phyloP scores from a whole-genome alignment of 2,329 filamentous ascomycete genomes.

The Metarhizium album region DNA sequence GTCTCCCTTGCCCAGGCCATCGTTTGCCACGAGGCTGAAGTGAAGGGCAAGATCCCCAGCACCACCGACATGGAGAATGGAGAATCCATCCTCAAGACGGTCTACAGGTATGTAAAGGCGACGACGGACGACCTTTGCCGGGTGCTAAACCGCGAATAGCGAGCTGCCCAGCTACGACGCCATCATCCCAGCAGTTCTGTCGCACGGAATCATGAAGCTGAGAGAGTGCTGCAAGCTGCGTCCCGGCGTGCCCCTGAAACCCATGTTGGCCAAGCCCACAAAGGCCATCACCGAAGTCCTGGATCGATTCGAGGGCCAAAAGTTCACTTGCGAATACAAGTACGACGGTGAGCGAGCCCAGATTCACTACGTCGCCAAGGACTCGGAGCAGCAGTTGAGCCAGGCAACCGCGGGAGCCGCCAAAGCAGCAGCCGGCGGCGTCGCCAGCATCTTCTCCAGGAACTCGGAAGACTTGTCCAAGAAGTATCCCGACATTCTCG shows the following conservation, averaged over 20 bases:
- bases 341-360: constrained; percentile 98
- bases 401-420: constrained; percentile 48
- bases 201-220: constrained; percentile 76
- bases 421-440: constrained; percentile 58
- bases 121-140: not conserved
- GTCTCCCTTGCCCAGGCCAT: constrained; percentile 84
- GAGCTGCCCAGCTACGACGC: constrained; percentile 92
- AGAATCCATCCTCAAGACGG: constrained; percentile 76
- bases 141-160: constrained; percentile 32
- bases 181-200: constrained; percentile 80
- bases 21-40: constrained; percentile 69
- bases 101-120: constrained; percentile 58
- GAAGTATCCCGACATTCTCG: constrained; percentile 93
- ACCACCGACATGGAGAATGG: constrained; percentile 72
- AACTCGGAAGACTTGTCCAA: constrained; percentile 96
- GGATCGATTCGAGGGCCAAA: constrained; percentile 89
- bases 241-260: constrained; percentile 89
- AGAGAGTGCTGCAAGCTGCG: constrained; percentile 80
- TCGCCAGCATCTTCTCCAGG: constrained; percentile 89
- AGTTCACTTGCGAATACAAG: constrained; percentile 98
- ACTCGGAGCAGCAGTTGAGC: constrained; percentile 58
- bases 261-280: constrained; percentile 96
- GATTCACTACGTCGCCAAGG: constrained; percentile 89
- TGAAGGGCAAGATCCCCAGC: constrained; percentile 58
- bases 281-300: constrained; percentile 97